Evolutionary conservation across 1,139 yeast species (phyloP), one percentile per base, ranked within the genome.

Genomic region (Yamadazyma diddensiae): DNA sequence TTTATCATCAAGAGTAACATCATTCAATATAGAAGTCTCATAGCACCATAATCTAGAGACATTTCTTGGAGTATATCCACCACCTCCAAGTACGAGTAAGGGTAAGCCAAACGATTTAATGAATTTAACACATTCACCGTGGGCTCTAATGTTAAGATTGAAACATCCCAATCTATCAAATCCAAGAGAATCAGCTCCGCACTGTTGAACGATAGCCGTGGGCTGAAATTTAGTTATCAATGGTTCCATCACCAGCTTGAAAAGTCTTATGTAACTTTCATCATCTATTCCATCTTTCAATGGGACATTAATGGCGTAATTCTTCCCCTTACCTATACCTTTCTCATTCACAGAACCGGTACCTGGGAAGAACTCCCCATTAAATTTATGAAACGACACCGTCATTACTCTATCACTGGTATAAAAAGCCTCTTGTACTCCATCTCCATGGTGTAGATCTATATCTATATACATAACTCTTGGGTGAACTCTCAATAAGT

Each of bases 391-490:
- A 70, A 92, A 92, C 5, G 96, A 86, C 52, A 94, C 86, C 0
- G 97, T 92, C 97, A 92, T 88, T 31, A 92, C 98, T 45, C 97
- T 69, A 58, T 92, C 97, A 4, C 97, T 88, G 8, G 96, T 81
- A 59, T 90, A 92, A 53, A 92, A 92, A 0, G 97, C 97, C 58
- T 92, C 97, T 59, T 92, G 97, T 19, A 92, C 98, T 43, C 97
- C 98, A 59, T 92, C 98, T 37, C 98, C 98, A 53, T 92, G 98
- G 56, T 92, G 98, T 15, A 92, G 87, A 59, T 92, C 98, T 42
- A 88, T 92, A 57, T 92, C 98, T 43, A 92, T 83, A 56, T 92
- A 92, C 46, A 92, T 69, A n/a, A 92, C 97, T 46, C 97, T 73
- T 29, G 96, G 95, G 60, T 92, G 96, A 54, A 87, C 88, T 37